Base-by-base conservation (phyloP, 495 filamentous ascomycete genomes). In the Lasiosphaeria miniovina region DNA sequence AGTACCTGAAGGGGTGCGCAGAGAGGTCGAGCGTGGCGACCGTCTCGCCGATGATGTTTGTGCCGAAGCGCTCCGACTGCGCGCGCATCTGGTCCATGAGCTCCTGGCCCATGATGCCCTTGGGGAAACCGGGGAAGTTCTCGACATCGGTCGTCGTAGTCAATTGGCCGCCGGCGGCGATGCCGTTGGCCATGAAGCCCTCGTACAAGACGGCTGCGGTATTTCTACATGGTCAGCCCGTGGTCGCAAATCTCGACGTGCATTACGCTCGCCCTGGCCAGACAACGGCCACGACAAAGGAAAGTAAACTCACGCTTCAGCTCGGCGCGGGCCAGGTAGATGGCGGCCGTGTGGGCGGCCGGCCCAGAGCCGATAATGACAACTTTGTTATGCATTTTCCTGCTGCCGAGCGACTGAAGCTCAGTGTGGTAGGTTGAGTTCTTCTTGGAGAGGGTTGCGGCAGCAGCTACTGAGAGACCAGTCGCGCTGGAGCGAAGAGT, bases 91-190 rank as follows among this genome's bases (percentile, higher is more conserved):
- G 82, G 60, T 96, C 94, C 94, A 98, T 98, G 59, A 98, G 78
- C 70, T 89, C 86, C 51, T 80, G 67, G 43, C 94, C 94, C 71
- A 90, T 88, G 68, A 98, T 90, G 58, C 89, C 91, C 52, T 88
- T 82, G 59, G 89, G 89, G 79, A 96, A 98, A 40, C 94, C 94
- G 54, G 94, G 94, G 77, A 86, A 98, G 78, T 98, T 98, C 81
- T 98, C 94, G 56, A 98, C 86, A 61, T 98, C 94, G 68, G 96
- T 97, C 58, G 94, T 98, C 41, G 94, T 98, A 32, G 94, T 98
- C 57, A 98, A 79, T 80, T 98, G 94, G 36, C 94, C 94, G 67
- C 94, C 94, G 52, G 94, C 88, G 6, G 94, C 94, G 72, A 95
- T 94, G 66, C 94, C 94, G 67, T 96, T 95, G 63, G 94, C 94